These are phyloP conservation scores for Populus nigra DNA, from an alignment of 345 rosid species.

Conservation along the genomic window DNA sequence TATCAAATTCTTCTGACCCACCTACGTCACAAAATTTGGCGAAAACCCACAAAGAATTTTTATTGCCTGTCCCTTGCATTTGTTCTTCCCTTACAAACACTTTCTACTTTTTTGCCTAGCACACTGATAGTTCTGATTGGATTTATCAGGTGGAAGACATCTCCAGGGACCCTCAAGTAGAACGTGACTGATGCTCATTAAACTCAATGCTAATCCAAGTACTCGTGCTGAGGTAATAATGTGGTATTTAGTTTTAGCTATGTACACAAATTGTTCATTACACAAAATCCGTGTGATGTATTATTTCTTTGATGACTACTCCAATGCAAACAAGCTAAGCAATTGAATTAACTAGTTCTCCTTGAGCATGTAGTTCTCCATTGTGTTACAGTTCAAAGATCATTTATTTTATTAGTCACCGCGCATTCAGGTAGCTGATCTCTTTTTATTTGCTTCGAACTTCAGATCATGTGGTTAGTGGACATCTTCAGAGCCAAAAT, in stretches of 20 bases:
- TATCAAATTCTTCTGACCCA: too few relatives aligned
- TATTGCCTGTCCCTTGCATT: not conserved
- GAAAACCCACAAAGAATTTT: not conserved
- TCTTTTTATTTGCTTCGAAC: conserved; percentile 22
- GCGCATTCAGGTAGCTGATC: not conserved
- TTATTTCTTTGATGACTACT: not conserved
- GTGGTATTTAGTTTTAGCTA: not conserved
- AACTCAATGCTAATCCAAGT: conserved; percentile 58
- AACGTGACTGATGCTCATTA: conserved; percentile 85
- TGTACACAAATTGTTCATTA: not conserved
- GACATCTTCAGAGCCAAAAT: conserved; percentile 79
- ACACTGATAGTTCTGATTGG: not conserved
- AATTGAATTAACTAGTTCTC: not conserved
- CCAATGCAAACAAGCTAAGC: not conserved
- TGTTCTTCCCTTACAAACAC: not conserved
- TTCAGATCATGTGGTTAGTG: conserved; percentile 85
- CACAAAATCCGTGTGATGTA: not conserved
- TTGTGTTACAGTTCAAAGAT: not conserved
- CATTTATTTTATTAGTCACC: not conserved
- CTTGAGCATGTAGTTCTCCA: not conserved
- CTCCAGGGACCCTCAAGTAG: conserved; percentile 84
- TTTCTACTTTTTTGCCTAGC: not conserved
- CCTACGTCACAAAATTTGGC: not conserved
- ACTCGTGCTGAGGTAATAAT: conserved; percentile 58
- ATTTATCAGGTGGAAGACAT: conserved; percentile 74